These are phyloP conservation scores for Trichoderma polysporum DNA, from an alignment of 2,329 filamentous ascomycete species.

Conservation along the genomic window DNA sequence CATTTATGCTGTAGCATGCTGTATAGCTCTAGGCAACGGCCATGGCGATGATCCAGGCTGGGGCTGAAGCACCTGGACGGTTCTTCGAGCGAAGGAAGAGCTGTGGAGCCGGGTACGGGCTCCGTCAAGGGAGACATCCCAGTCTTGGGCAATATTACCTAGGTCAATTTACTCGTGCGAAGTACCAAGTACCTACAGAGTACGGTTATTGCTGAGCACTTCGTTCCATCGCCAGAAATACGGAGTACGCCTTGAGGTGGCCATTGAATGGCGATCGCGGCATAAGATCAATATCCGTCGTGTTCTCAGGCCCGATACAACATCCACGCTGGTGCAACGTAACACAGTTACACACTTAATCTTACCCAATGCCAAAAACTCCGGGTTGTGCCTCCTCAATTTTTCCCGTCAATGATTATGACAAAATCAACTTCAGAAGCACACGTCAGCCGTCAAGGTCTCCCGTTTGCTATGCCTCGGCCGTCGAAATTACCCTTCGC, in stretches of 20 bases:
- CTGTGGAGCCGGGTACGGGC: neutral
- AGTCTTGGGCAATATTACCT: neutral
- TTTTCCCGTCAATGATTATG: slow-evolving; percentile 51
- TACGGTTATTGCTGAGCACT: too few species aligned
- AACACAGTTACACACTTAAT: slow-evolving; percentile 47
- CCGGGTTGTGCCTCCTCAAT: slow-evolving; percentile 47
- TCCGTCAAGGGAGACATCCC: neutral
- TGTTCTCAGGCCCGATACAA: neutral
- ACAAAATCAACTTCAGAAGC: slow-evolving; percentile 28
- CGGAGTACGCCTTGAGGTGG: neutral
- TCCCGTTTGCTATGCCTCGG: too few species aligned
- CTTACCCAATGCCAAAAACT: slow-evolving; percentile 46
- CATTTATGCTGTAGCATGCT: neutral
- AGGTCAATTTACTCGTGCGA: neutral
- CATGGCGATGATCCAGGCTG: neutral
- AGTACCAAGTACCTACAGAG: too few species aligned
- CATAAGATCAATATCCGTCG: neutral
- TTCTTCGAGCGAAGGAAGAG: neutral
- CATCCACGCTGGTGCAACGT: neutral
- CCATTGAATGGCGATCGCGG: neutral
- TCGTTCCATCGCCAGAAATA: neutral
- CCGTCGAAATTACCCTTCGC: neutral
- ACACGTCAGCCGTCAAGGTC: neutral
- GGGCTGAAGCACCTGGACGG: neutral
- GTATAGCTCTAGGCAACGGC: neutral